Percentiles rank a stretch among this genome's conserved stretches.
These are phyloP conservation scores for Yarrowia alimentaria DNA, from an alignment of 805 yeast genomes.

Conservation along the genomic window DNA sequence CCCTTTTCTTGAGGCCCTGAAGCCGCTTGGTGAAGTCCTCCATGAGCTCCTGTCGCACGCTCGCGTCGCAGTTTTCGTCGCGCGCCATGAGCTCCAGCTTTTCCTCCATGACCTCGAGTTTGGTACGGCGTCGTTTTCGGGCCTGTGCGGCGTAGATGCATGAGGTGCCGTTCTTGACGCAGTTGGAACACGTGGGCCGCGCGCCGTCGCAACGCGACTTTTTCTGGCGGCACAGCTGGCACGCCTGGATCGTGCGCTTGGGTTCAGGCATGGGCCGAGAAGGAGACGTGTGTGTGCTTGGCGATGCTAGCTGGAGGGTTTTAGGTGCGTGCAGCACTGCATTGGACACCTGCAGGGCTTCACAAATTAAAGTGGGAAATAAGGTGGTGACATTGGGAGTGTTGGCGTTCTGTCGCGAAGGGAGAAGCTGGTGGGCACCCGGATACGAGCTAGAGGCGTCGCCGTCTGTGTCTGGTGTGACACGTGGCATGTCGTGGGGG, in stretches of 20 bases:
- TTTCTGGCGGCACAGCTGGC: conserved; percentile 14
- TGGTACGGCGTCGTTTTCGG: conserved; percentile 11
- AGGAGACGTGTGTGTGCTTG: no score
- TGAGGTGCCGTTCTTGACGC: conserved; percentile 3
- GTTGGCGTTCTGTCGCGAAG: no score
- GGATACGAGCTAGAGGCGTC: no score
- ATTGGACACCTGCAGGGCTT: no score
- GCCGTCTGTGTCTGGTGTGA: no score
- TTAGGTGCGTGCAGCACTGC: no score
- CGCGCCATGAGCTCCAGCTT: conserved; percentile 8
- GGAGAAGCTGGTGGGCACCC: no score
- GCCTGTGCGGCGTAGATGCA: conserved; percentile 12
- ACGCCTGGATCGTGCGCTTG: conserved; percentile 25
- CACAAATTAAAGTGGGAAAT: no score
- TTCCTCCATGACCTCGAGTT: conserved; percentile 24
- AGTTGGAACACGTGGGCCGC: conserved; percentile 14
- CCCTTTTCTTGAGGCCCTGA: neutral
- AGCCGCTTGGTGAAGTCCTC: neutral
- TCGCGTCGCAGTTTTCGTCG: conserved; percentile 17
- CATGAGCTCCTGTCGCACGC: conserved; percentile 3
- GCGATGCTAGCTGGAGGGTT: no score
- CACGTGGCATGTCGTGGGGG: no score
- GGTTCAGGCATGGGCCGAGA: no score
- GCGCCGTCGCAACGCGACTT: conserved; percentile 28
- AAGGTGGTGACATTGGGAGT: no score